Percentiles rank a stretch among this genome's conserved stretches.
These are phyloP conservation scores for Thamnidium elegans DNA, from an alignment of 192 early-diverging fungal species.

Conservation along the genomic window DNA sequence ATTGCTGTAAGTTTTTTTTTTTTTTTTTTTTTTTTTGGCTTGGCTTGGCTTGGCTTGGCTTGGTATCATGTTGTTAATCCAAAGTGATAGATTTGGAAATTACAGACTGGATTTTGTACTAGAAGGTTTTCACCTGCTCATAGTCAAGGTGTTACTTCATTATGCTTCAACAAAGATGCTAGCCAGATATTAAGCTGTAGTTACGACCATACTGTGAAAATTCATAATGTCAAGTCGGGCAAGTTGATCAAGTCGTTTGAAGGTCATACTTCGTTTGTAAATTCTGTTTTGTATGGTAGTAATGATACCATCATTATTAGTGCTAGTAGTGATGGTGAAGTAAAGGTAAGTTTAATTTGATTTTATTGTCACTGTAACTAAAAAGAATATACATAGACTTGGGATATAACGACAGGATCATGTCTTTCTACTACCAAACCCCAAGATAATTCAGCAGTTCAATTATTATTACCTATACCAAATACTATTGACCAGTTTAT, in stretches of 20 bases:
- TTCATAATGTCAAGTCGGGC: slow-evolving; percentile 89
- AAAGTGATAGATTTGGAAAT: slow-evolving; percentile 70
- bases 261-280: slow-evolving; percentile 90
- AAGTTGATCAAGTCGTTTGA: slow-evolving; percentile 86
- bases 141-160: slow-evolving; percentile 76
- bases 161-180: slow-evolving; percentile 76
- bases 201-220: slow-evolving; percentile 73
- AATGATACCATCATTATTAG: slow-evolving; percentile 71
- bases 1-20: slow-evolving; percentile 59
- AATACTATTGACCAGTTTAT: slow-evolving; percentile 62
- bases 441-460: slow-evolving; percentile 46
- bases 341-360: slow-evolving; percentile 56
- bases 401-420: slow-evolving; percentile 70
- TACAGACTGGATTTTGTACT: slow-evolving; percentile 69
- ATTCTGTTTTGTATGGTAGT: slow-evolving; percentile 67
- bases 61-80: not conserved
- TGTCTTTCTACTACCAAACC: slow-evolving; percentile 56
- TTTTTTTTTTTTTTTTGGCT: too few relatives aligned
- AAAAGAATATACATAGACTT: slow-evolving; percentile 57
- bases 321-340: slow-evolving; percentile 81
- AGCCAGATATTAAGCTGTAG: slow-evolving; percentile 78
- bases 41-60: too few relatives aligned
- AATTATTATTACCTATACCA: slow-evolving; percentile 59
- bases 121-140: slow-evolving; percentile 83
- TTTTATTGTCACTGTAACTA: not conserved